Conservation (phyloP, 768 basidiomycete species). For the Mycena maculata region DNA sequence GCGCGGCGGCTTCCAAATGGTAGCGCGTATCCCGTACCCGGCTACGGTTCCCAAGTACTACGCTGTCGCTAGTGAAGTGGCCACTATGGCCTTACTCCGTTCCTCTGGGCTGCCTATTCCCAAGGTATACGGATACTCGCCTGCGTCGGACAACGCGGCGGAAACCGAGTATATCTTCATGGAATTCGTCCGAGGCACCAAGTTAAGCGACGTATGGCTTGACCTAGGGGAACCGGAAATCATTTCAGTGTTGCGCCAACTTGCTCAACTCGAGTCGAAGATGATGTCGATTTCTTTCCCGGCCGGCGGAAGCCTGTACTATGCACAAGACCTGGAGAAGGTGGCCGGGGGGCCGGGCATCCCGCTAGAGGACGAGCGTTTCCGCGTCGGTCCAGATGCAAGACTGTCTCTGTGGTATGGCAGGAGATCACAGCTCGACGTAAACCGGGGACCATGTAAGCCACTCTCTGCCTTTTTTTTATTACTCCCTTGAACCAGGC, state of each 20-base stretch:
- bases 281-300: conserved; percentile 63
- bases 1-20: conserved; percentile 48
- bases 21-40: conserved; percentile 57
- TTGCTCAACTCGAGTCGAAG: conserved; percentile 57
- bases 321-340: conserved; percentile 56
- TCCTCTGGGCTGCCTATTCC: conserved; percentile 54
- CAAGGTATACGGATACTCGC: conserved; percentile 56
- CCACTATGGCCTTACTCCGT: conserved; percentile 56
- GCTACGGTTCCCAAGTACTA: conserved; percentile 49
- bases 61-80: conserved; percentile 58
- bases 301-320: conserved; percentile 65
- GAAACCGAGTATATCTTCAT: conserved; percentile 59
- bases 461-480: conserved; percentile 44
- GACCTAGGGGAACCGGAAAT: conserved; percentile 52
- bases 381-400: conserved; percentile 60
- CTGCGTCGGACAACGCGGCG: conserved; percentile 52
- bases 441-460: conserved; percentile 66
- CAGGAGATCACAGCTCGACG: conserved; percentile 60
- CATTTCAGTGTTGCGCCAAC: conserved; percentile 55
- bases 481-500: conserved; percentile 44
- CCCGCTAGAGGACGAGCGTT: conserved; percentile 51
- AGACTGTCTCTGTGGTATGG: conserved; percentile 61
- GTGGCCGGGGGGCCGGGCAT: conserved; percentile 48
- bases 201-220: conserved; percentile 54
- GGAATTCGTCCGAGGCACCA: conserved; percentile 56